These are phyloP conservation scores for Galerina sulciceps DNA, from an alignment of 768 basidiomycete genomes.

Conservation along the genomic window DNA sequence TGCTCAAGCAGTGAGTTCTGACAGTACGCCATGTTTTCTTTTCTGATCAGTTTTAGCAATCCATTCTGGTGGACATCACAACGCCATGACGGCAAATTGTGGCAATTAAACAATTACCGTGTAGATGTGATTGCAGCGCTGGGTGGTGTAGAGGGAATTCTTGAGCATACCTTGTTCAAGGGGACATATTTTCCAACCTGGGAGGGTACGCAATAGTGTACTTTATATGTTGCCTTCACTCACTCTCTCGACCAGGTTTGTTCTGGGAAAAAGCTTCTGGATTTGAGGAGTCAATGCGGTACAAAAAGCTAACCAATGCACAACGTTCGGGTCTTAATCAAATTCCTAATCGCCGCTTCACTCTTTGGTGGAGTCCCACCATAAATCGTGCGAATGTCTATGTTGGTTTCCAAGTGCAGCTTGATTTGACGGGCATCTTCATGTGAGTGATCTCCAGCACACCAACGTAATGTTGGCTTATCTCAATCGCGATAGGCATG, in stretches of 20 bases:
- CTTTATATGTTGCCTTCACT: neutral
- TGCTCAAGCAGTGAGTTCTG: conserved; percentile 78
- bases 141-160: conserved; percentile 94
- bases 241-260: conserved; percentile 49
- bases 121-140: conserved; percentile 98
- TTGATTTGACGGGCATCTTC: conserved; percentile 97
- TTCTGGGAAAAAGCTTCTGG: conserved; percentile 99
- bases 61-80: conserved; percentile 99
- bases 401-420: conserved; percentile 99
- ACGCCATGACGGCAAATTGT: conserved; percentile 93
- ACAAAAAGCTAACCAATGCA: conserved; percentile 97
- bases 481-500: conserved; percentile 63
- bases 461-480: neutral
- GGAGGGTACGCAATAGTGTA: conserved; percentile 63
- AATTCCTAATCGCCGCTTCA: conserved; percentile 98
- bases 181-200: conserved; percentile 98
- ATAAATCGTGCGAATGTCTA: conserved; percentile 99
- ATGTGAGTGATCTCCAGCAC: conserved; percentile 51
- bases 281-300: conserved; percentile 95
- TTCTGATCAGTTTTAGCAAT: conserved; percentile 54
- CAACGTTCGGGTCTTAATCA: conserved; percentile 98
- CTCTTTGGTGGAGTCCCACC: conserved; percentile 98
- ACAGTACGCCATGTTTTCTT: neutral
- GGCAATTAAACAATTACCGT: conserved; percentile 98
- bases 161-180: conserved; percentile 97